Base-by-base conservation (phyloP, 2,329 filamentous ascomycete genomes). In the Verticillium zaregamsianum region DNA sequence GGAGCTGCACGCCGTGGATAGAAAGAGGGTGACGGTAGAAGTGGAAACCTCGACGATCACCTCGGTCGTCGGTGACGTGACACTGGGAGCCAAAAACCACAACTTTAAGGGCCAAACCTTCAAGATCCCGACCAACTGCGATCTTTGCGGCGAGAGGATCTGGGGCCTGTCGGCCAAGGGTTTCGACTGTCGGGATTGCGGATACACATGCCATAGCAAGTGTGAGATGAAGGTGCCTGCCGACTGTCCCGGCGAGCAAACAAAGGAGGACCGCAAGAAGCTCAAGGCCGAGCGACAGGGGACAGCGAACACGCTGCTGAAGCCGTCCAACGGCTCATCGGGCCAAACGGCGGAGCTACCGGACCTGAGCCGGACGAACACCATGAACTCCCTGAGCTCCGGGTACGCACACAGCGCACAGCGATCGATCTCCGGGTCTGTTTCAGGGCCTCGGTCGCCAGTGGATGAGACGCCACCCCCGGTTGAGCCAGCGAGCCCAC, bases 91-190 rank as follows among this genome's bases (percentile, higher is more conserved):
- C 12, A 92, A 92, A 73, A 97, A 93, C 71, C 95, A 99, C 80
- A 95, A 96, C 71, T 99, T 99, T 84, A 97, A 96, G 77, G 88
- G 92, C n/a, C 93, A 98, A 72, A 98, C 95, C 0, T 99, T 98
- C 83, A 98, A 98, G 75, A 97, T 99, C 64, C 96, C 96, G 0
- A 99, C 95, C 5, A 98, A 98, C 73, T 99, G 95, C 78, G 95
- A 99, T 74, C 83, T 97, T 14, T 99, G 95, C 69, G 93, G 93
- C 20, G 95, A 99, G 72, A 87, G 95, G 32, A 97, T 99, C 73
- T 99, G 95, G 95, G 95, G 95, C 0, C 76, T 99, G 49, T 96
- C 92, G 33, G 94, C 95, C 40, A 99, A 99, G 77, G 95, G 95
- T 0, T 96, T 97, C 72, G 93, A 96, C 73, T 99, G 95, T 72